Evolutionary conservation across 31 red algal genomes (phyloP).

Genomic region (Asparagopsis taxiformis): DNA sequence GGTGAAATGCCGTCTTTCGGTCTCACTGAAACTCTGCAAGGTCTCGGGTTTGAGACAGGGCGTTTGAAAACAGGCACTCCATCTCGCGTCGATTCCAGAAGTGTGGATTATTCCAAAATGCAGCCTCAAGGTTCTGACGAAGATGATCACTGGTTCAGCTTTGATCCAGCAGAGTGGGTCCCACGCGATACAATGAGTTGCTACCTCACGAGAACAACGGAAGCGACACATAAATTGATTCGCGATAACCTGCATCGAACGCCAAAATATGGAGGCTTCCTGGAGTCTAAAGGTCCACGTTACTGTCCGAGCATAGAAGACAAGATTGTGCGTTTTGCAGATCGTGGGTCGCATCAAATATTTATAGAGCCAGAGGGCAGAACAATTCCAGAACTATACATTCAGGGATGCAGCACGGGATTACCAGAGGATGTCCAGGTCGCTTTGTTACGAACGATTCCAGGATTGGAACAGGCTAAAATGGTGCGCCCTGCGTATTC

Average conservation of each 20-base stretch:
- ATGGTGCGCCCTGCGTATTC: slow-evolving; percentile 97
- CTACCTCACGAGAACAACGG: slow-evolving; percentile 92
- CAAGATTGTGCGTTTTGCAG: slow-evolving; percentile 98
- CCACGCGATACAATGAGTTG: slow-evolving; percentile 72
- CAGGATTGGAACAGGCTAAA: slow-evolving; percentile 84
- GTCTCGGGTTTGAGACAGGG: slow-evolving; percentile 84
- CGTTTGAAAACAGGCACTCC: slow-evolving; percentile 98
- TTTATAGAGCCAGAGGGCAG: slow-evolving; percentile 99
- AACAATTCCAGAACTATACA: slow-evolving; percentile 87
- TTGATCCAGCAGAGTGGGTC: slow-evolving; percentile 80
- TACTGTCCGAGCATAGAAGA: slow-evolving; percentile 98
- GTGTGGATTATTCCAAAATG: slow-evolving; percentile 88
- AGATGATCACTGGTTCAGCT: slow-evolving; percentile 96
- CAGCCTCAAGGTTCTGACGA: slow-evolving; percentile 84
- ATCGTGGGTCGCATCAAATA: slow-evolving; percentile 85
- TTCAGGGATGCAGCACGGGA: slow-evolving; percentile 90
- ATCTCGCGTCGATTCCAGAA: slow-evolving; percentile 80
- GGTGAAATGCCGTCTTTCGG: slow-evolving; percentile 88
- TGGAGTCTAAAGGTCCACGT: slow-evolving; percentile 83
- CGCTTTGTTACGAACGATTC: slow-evolving; percentile 82
- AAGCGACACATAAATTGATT: slow-evolving; percentile 88
- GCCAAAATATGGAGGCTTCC: slow-evolving; percentile 95
- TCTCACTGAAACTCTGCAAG: slow-evolving; percentile 76
- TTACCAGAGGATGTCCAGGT: slow-evolving; percentile 94
- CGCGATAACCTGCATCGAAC: slow-evolving; percentile 88